These are phyloP conservation scores for Penicillium paneum DNA, from an alignment of 2,329 filamentous ascomycete genomes.

Conservation along the genomic window DNA sequence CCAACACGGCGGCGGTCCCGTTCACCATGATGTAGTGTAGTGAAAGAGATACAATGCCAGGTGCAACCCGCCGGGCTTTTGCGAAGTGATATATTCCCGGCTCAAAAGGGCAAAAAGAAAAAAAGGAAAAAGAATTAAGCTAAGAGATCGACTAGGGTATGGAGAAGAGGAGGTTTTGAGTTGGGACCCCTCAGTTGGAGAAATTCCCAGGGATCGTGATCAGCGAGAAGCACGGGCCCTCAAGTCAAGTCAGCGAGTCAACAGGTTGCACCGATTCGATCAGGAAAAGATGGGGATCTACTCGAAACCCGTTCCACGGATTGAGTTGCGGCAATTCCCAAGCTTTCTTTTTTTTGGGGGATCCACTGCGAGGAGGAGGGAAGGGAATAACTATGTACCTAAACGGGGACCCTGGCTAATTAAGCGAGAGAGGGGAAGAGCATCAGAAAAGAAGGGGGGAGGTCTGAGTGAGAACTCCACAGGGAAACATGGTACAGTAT, in stretches of 20 bases:
- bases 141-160: slow-evolving; percentile 31
- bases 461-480: slow-evolving; percentile 7
- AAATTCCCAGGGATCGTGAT: slow-evolving; percentile 23
- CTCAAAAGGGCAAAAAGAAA: slow-evolving; percentile 9
- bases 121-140: slow-evolving; percentile 21
- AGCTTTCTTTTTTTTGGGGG: slow-evolving; percentile 15
- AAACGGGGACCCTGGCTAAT: not conserved
- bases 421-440: not conserved
- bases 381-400: slow-evolving; percentile 5
- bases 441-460: not conserved
- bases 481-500: not conserved
- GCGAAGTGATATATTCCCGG: slow-evolving; percentile 6
- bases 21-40: slow-evolving; percentile 37
- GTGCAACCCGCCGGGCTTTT: slow-evolving; percentile 1
- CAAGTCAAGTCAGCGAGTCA: slow-evolving; percentile 18
- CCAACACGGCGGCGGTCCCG: slow-evolving; percentile 49
- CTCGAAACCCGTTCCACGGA: slow-evolving; percentile 23
- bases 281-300: slow-evolving; percentile 25
- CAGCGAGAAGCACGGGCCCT: slow-evolving; percentile 23
- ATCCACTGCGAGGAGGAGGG: slow-evolving; percentile 9
- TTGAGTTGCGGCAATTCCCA: slow-evolving; percentile 30
- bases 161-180: slow-evolving; percentile 23
- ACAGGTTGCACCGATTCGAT: slow-evolving; percentile 27
- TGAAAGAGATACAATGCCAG: slow-evolving; percentile 6
- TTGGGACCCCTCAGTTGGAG: slow-evolving; percentile 22